Percentiles rank a stretch among this genome's conserved stretches.
These are phyloP conservation scores for Alternaria sp. DNA, from an alignment of 2,329 filamentous ascomycete species.

Conservation along the genomic window DNA sequence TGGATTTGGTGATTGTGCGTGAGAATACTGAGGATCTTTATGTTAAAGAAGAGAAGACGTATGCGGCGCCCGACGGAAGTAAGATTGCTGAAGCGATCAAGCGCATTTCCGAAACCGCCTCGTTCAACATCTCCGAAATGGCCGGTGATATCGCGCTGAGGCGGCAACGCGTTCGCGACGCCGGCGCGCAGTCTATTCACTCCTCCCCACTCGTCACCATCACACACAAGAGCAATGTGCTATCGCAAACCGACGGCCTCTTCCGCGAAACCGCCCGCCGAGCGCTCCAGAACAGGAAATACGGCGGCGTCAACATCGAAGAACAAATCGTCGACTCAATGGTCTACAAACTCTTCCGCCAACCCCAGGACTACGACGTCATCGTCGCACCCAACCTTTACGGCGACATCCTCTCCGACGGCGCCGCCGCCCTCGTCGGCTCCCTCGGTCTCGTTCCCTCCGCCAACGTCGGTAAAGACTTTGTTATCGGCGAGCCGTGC, in stretches of 20 bases:
- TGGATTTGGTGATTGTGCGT: slow-evolving; percentile 97
- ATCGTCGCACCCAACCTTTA: slow-evolving; percentile 98
- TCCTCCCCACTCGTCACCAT: slow-evolving; percentile 81
- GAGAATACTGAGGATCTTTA: slow-evolving; percentile 99
- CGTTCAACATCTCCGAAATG: slow-evolving; percentile 85
- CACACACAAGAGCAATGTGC: slow-evolving; percentile 97
- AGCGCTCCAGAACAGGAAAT: slow-evolving; percentile 71
- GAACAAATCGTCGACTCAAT: slow-evolving; percentile 99
- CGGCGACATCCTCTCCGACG: slow-evolving; percentile 95
- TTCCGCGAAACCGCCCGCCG: slow-evolving; percentile 82
- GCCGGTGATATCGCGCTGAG: slow-evolving; percentile 93
- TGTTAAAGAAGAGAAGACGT: slow-evolving; percentile 94
- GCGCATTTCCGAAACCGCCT: slow-evolving; percentile 88
- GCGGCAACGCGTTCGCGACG: slow-evolving; percentile 77
- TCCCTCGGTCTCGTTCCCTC: slow-evolving; percentile 90
- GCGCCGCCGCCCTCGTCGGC: slow-evolving; percentile 90
- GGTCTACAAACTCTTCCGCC: slow-evolving; percentile 99
- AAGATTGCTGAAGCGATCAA: slow-evolving; percentile 98
- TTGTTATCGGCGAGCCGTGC: slow-evolving; percentile 97
- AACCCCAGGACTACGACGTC: slow-evolving; percentile 93
- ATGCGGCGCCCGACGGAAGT: slow-evolving; percentile 71
- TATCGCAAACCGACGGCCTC: slow-evolving; percentile 93
- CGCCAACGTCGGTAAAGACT: slow-evolving; percentile 92
- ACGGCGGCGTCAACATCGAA: slow-evolving; percentile 72
- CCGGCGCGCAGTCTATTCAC: slow-evolving; percentile 66